Percentiles rank a stretch among this genome's conserved stretches.
phyloP scores from a whole-genome alignment of 2,329 filamentous ascomycete genomes.

The Cadophora gregata region DNA sequence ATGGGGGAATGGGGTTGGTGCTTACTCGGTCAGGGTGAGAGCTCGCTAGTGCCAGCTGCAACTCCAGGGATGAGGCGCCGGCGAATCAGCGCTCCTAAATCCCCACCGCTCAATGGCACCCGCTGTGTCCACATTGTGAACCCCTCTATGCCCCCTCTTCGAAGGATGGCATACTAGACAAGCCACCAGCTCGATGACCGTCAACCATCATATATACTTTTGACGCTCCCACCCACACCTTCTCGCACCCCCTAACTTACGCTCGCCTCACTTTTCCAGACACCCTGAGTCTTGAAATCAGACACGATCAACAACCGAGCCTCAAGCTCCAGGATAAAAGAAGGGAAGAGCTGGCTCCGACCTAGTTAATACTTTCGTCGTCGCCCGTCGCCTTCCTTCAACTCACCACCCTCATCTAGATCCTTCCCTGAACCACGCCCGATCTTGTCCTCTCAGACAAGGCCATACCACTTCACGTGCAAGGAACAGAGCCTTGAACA shows the following conservation, averaged over 20 bases:
- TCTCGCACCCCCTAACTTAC: slow-evolving; percentile 3
- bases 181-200: slow-evolving; percentile 3
- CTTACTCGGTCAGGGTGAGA: slow-evolving; percentile 3
- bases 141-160: slow-evolving; percentile 9
- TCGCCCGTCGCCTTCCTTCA: slow-evolving; percentile 9
- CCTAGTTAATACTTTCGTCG: slow-evolving; percentile 6
- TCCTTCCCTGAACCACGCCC: slow-evolving; percentile 6
- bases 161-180: slow-evolving; percentile 7
- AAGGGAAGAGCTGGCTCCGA: not conserved
- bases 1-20: slow-evolving; percentile 4
- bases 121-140: not conserved
- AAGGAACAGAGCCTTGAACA: not conserved
- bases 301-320: not conserved
- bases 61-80: no score
- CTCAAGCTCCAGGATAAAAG: not conserved
- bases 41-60: slow-evolving; percentile 3
- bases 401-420: not conserved
- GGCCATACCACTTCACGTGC: not conserved
- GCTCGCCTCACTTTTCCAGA: slow-evolving; percentile 16
- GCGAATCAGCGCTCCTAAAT: slow-evolving; percentile 1
- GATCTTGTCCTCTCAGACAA: not conserved
- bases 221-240: slow-evolving; percentile 13
- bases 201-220: not conserved
- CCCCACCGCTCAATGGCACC: slow-evolving; percentile 8
- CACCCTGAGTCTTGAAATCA: not conserved